A percentile compares a stretch with the other conserved stretches of the same genome.
Conservation (phyloP, 805 yeast species). For the Scheffersomyces coipomensis region DNA sequence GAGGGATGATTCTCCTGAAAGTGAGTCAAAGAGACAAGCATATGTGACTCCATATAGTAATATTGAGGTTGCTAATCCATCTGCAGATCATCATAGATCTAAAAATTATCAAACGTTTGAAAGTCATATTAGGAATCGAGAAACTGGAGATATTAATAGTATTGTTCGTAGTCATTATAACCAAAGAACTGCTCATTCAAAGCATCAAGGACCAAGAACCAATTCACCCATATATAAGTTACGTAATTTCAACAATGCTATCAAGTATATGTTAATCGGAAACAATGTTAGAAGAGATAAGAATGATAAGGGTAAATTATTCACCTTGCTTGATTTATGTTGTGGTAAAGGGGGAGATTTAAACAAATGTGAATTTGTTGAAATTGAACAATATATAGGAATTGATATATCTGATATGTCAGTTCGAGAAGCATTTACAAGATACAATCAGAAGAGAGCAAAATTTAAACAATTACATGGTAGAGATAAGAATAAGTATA, state of each 20-base stretch:
- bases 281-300: conserved; percentile 49
- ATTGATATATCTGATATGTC: conserved; percentile 90
- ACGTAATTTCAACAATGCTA: conserved; percentile 87
- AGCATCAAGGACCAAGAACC: conserved; percentile 56
- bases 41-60: conserved; percentile 19
- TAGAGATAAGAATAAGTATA: conserved; percentile 44
- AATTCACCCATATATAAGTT: conserved; percentile 82
- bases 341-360: conserved; percentile 99
- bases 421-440: conserved; percentile 74
- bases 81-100: conserved; percentile 10
- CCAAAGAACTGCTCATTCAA: conserved; percentile 71
- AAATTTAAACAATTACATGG: conserved; percentile 31
- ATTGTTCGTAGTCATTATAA: conserved; percentile 84
- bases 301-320: conserved; percentile 19
- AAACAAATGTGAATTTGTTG: conserved; percentile 79
- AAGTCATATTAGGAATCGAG: conserved; percentile 32
- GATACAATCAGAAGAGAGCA: conserved; percentile 59
- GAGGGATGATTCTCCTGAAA: not conserved
- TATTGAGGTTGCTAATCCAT: conserved; percentile 21
- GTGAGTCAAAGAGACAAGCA: no score
- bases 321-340: conserved; percentile 75
- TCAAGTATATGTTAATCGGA: conserved; percentile 81
- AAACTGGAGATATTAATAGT: conserved; percentile 50
- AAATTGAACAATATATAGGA: conserved; percentile 78
- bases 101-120: conserved; percentile 35